These are phyloP conservation scores for Primulina huaijiensis DNA, from an alignment of 257 asterid genomes.

Conservation along the genomic window DNA sequence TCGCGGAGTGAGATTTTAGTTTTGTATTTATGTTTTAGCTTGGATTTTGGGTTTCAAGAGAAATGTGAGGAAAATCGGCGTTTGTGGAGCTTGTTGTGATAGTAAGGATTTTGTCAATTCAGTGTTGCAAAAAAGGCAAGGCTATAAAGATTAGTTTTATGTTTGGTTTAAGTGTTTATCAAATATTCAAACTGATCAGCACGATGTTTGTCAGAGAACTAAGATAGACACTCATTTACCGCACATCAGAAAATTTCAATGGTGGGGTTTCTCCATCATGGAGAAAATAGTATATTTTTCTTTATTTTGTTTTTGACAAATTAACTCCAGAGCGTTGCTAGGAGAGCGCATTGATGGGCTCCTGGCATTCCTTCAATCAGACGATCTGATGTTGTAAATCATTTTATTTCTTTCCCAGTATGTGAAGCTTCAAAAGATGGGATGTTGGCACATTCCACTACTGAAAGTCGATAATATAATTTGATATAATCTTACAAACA, in stretches of 20 bases:
- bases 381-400: neutral
- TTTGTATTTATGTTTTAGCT: slow-evolving; percentile 18
- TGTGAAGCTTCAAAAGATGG: neutral
- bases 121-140: neutral
- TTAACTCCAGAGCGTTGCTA: neutral
- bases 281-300: neutral
- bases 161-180: neutral
- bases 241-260: neutral
- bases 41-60: slow-evolving; percentile 19
- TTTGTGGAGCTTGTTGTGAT: neutral
- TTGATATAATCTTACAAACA: neutral
- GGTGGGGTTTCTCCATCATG: too few species aligned
- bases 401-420: neutral
- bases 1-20: neutral
- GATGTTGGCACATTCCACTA: neutral
- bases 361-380: neutral
- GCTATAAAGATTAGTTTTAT: neutral
- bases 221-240: neutral
- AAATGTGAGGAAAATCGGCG: slow-evolving; percentile 21
- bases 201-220: neutral
- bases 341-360: neutral
- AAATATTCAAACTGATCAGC: neutral
- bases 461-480: neutral
- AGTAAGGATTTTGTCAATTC: slow-evolving; percentile 3
- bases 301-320: neutral